A percentile compares a stretch with the other conserved stretches of the same genome.
phyloP scores from a whole-genome alignment of 2,329 filamentous ascomycete genomes.

The Septoria petroselini region DNA sequence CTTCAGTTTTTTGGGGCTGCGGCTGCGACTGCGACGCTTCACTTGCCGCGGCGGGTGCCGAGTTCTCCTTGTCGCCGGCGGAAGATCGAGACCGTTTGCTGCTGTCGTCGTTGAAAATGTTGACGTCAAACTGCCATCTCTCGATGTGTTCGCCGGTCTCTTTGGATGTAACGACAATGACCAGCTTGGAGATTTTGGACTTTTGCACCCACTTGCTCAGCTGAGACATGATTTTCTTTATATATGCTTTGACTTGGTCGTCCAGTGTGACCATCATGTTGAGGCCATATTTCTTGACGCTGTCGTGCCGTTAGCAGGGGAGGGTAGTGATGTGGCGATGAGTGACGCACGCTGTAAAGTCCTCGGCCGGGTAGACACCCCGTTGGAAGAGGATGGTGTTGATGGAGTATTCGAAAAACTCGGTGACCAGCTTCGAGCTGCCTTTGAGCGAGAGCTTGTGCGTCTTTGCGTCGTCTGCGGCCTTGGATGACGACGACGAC shows the following conservation, averaged over 20 bases:
- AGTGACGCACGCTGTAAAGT: slow-evolving; percentile 77
- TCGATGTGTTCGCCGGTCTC: slow-evolving; percentile 96
- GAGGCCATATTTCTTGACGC: slow-evolving; percentile 97
- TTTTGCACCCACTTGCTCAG: slow-evolving; percentile 97
- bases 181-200: slow-evolving; percentile 94
- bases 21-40: slow-evolving; percentile 8
- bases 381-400: slow-evolving; percentile 96
- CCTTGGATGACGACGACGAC: slow-evolving; percentile 22
- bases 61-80: slow-evolving; percentile 67
- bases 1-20: slow-evolving; percentile 73
- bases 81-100: slow-evolving; percentile 40
- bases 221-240: slow-evolving; percentile 99
- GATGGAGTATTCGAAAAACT: slow-evolving; percentile 99
- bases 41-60: slow-evolving; percentile 36
- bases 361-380: slow-evolving; percentile 82
- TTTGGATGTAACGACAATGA: slow-evolving; percentile 94
- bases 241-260: slow-evolving; percentile 97
- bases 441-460: slow-evolving; percentile 92
- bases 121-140: slow-evolving; percentile 87
- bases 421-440: slow-evolving; percentile 54
- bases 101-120: slow-evolving; percentile 40
- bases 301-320: slow-evolving; percentile 31
- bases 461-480: slow-evolving; percentile 72
- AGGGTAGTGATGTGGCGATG: not conserved
- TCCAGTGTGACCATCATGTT: slow-evolving; percentile 97